Conservation (phyloP, 129 eudicot genomes). For the Flaveria robusta region DNA sequence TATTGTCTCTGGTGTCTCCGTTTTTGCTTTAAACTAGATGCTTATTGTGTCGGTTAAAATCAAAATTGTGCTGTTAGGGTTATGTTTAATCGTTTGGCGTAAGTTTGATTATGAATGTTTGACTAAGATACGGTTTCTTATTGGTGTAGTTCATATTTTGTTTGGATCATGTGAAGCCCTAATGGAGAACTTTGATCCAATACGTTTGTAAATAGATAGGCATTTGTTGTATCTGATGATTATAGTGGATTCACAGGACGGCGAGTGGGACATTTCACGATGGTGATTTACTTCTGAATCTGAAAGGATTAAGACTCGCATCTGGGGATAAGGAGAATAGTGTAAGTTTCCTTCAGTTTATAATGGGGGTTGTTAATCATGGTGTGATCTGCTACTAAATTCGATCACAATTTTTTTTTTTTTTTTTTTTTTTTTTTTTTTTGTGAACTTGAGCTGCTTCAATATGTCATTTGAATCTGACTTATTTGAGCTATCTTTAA, state of each 20-base stretch:
- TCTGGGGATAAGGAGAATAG: conserved; percentile 61
- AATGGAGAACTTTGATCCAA: neutral
- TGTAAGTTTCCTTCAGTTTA: conserved; percentile 42
- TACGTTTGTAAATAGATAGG: neutral
- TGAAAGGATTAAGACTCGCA: conserved; percentile 66
- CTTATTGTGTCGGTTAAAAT: neutral
- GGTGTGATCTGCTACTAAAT: conserved; percentile 1
- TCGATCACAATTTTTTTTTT: neutral
- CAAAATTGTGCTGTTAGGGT: neutral
- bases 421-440: too few relatives aligned
- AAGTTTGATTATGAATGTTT: neutral
- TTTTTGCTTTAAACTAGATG: too few relatives aligned
- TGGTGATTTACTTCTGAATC: conserved; percentile 86
- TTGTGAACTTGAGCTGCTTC: conserved; percentile 4
- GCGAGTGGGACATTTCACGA: conserved; percentile 98
- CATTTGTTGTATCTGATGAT: conserved; percentile 17
- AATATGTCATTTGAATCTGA: neutral
- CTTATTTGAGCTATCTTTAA: conserved; percentile 14
- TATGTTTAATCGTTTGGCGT: neutral
- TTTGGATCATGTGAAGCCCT: conserved; percentile 22
- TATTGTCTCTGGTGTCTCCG: neutral
- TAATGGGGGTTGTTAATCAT: neutral
- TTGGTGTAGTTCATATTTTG: neutral
- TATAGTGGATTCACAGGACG: conserved; percentile 53
- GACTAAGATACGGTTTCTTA: neutral